Conservation (phyloP, 257 asterid genomes). For the Mentha longifolia region DNA sequence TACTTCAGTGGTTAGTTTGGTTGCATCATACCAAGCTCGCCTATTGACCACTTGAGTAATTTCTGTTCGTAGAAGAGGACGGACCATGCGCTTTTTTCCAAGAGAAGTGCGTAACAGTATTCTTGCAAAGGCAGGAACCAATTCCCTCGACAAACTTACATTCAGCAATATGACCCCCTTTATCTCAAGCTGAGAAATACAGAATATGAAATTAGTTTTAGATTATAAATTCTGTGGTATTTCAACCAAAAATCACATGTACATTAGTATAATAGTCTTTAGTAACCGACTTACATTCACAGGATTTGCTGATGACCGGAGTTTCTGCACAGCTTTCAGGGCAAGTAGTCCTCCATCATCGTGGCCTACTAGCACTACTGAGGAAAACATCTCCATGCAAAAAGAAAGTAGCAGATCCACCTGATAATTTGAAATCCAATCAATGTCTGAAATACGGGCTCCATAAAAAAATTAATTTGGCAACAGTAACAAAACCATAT, state of each 20-base stretch:
- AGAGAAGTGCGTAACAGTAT: slow-evolving; percentile 84
- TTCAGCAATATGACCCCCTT: slow-evolving; percentile 81
- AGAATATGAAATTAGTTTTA: slow-evolving; percentile 50
- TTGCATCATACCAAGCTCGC: slow-evolving; percentile 93
- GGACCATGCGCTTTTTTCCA: slow-evolving; percentile 86
- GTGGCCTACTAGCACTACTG: slow-evolving; percentile 82
- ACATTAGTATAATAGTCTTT: not conserved
- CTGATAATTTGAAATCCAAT: slow-evolving; percentile 43
- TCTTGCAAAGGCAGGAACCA: slow-evolving; percentile 94
- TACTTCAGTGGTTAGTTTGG: slow-evolving; percentile 85
- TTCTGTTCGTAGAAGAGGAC: slow-evolving; percentile 90
- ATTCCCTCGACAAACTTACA: slow-evolving; percentile 82
- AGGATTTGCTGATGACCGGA: slow-evolving; percentile 56
- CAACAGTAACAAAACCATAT: not conserved
- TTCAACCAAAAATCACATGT: slow-evolving; percentile 12
- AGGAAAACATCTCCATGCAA: slow-evolving; percentile 74
- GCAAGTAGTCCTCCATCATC: slow-evolving; percentile 95
- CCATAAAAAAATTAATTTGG: not conserved
- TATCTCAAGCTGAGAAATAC: slow-evolving; percentile 67
- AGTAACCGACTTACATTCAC: slow-evolving; percentile 48
- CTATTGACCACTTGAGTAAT: slow-evolving; percentile 92
- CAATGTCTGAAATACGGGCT: slow-evolving; percentile 23
- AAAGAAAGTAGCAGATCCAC: slow-evolving; percentile 81
- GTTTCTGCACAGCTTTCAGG: slow-evolving; percentile 77
- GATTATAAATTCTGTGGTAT: slow-evolving; percentile 30